phyloP scores from a whole-genome alignment of 352 stramenopile genomes.

The Phytophthora hybrid region DNA sequence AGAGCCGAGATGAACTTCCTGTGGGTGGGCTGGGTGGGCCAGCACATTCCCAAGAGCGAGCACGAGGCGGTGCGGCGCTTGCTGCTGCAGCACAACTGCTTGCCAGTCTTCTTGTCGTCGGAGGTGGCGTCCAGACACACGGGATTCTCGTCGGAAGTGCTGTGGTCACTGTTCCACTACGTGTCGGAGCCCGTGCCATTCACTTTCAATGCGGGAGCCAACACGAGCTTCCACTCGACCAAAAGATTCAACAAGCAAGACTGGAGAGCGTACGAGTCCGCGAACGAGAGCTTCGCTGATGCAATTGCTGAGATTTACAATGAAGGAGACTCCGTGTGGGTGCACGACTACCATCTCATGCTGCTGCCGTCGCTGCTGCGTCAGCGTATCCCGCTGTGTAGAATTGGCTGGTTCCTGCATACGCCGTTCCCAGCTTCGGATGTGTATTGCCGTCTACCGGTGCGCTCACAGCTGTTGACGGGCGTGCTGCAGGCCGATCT shows the following conservation, averaged over 20 bases:
- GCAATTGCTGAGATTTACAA: constrained; percentile 89
- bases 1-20: constrained; percentile 76
- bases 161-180: constrained; percentile 94
- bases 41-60: constrained; percentile 86
- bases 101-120: constrained; percentile 88
- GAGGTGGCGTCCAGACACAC: constrained; percentile 89
- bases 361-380: constrained; percentile 86
- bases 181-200: constrained; percentile 76
- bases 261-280: constrained; percentile 90
- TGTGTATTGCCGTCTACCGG: constrained; percentile 86
- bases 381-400: constrained; percentile 70
- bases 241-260: constrained; percentile 91
- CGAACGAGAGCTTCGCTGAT: constrained; percentile 89
- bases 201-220: constrained; percentile 47
- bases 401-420: constrained; percentile 92
- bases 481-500: constrained; percentile 88
- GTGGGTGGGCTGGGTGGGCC: constrained; percentile 92
- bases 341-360: constrained; percentile 94
- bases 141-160: constrained; percentile 90
- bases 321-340: constrained; percentile 89
- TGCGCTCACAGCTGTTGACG: constrained; percentile 76
- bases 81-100: constrained; percentile 86
- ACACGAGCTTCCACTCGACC: constrained; percentile 55
- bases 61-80: constrained; percentile 77
- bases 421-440: constrained; percentile 89